Base-by-base conservation (phyloP, 495 filamentous ascomycete genomes). In the Bacidia rubella region DNA sequence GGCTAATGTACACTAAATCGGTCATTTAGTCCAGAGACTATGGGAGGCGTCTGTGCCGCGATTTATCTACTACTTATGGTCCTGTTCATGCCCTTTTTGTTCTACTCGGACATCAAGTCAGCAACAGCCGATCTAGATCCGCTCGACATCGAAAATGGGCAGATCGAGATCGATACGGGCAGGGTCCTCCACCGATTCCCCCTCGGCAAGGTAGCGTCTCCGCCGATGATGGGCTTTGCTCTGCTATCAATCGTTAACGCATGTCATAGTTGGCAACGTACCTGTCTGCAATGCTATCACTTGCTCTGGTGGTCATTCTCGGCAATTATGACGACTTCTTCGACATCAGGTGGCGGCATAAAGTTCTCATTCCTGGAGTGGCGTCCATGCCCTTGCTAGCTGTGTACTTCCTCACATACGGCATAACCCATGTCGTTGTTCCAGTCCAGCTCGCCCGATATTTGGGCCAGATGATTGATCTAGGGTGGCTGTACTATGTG, bases 261-360 rank as follows among this genome's bases (percentile, higher is more conserved):
- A 53, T 40, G 27, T 19, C 22, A 23, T 54, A 96, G 89, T 80
- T 98, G 39, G 88, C 90, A 35, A 92, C 90, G 24, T 99, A 95
- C 65, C 79, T 96, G 29, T 97, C 92, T 11, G 90, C 89, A 35
- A 80, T 96, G 53, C 79, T 96, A 52, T 93, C 89, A 4, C 76
- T 99, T 25, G 87, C 95, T 68, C 83, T 78, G 23, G 83, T 95
- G 51, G 80, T 86, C 25, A 81, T 96, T 39, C 85, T 99, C 39
- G 92, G 92, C 29, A 83, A 97, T 52, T 86, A 86, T 21, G 92
- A 99, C 66, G 92, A 99, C 66, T 77, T 96, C 12, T 94, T 99
- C 68, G 92, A 99, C 66, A 93, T 99, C 60, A 81, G 93, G 60
- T 99, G 92, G 92, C 82, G 92, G 47, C 93, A 99, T 72, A 99